phyloP scores from a whole-genome alignment of 2,329 filamentous ascomycete genomes.

The Magnaporthiopsis incrustans region DNA sequence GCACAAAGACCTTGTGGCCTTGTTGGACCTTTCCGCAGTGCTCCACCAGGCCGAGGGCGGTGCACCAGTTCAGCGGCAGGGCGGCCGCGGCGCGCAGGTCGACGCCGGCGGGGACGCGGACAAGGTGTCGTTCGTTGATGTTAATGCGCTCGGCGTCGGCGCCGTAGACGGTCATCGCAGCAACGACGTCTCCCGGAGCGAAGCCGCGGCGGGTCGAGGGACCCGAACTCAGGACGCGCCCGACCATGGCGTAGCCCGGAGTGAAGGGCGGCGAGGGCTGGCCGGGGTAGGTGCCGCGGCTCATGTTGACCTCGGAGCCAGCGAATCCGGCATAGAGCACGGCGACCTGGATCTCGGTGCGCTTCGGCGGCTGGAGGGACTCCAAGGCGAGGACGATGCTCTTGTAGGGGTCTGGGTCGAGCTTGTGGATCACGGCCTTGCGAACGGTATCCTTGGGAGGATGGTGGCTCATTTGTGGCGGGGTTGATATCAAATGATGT shows the following conservation, averaged over 20 bases:
- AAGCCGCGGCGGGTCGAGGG: constrained; percentile 21
- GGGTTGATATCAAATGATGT: no score
- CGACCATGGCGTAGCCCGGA: constrained; percentile 40
- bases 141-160: constrained; percentile 37
- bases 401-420: constrained; percentile 30
- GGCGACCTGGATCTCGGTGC: constrained; percentile 36
- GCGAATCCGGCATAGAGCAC: constrained; percentile 39
- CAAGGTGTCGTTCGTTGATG: constrained; percentile 35
- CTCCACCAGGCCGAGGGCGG: constrained; percentile 29
- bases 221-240: constrained; percentile 31
- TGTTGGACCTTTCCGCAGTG: constrained; percentile 29
- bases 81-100: constrained; percentile 32
- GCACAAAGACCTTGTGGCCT: constrained; percentile 40
- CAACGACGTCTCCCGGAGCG: constrained; percentile 25
- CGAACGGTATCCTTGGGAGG: constrained; percentile 22
- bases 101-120: constrained; percentile 31
- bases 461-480: no score
- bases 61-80: constrained; percentile 37
- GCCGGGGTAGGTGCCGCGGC: constrained; percentile 36
- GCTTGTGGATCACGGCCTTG: constrained; percentile 35
- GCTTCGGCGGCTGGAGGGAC: constrained; percentile 28
- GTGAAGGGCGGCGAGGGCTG: constrained; percentile 37
- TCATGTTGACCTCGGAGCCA: constrained; percentile 41
- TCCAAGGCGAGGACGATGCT: constrained; percentile 22
- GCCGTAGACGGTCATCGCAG: constrained; percentile 30